Conservation (phyloP, 2,329 filamentous ascomycete species). For the Colletotrichum tanaceti region DNA sequence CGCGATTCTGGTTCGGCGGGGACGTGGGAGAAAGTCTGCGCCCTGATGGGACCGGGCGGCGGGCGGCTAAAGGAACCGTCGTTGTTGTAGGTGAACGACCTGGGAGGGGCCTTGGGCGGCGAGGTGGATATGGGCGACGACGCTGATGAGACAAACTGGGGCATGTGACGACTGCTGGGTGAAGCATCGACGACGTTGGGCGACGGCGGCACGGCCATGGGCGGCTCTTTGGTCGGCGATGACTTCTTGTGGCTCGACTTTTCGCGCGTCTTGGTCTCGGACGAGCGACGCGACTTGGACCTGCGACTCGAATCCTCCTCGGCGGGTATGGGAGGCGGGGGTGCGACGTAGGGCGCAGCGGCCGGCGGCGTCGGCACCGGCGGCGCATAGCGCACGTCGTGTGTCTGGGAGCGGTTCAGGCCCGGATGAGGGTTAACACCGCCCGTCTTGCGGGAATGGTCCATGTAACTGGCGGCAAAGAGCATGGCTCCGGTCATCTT, state of each 20-base stretch:
- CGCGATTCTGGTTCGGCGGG: slow-evolving; percentile 44
- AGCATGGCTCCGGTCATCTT: slow-evolving; percentile 30
- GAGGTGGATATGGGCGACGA: slow-evolving; percentile 46
- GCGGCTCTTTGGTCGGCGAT: slow-evolving; percentile 28
- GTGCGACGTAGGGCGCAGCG: slow-evolving; percentile 18
- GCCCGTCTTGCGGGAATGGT: slow-evolving; percentile 29
- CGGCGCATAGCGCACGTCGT: slow-evolving; percentile 26
- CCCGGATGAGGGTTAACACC: slow-evolving; percentile 13
- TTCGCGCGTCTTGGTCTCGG: slow-evolving; percentile 39
- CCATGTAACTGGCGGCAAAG: slow-evolving; percentile 39
- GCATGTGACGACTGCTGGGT: slow-evolving; percentile 47
- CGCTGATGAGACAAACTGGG: slow-evolving; percentile 45
- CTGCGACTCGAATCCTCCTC: slow-evolving; percentile 39
- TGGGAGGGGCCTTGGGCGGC: slow-evolving; percentile 48
- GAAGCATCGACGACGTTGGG: slow-evolving; percentile 45
- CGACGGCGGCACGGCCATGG: slow-evolving; percentile 25
- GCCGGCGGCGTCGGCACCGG: slow-evolving; percentile 35
- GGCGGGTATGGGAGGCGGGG: slow-evolving; percentile 25
- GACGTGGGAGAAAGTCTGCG: slow-evolving; percentile 51
- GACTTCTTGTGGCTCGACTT: slow-evolving; percentile 42
- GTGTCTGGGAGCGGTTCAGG: slow-evolving; percentile 31
- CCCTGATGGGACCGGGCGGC: slow-evolving; percentile 44
- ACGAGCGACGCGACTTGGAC: slow-evolving; percentile 40
- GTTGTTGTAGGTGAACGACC: slow-evolving; percentile 51
- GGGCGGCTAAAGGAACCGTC: slow-evolving; percentile 47